Percentiles rank a stretch among this genome's conserved stretches.
Evolutionary conservation across 2,329 filamentous ascomycete species (phyloP).

Genomic region (Allantophomopsis lycopodina): DNA sequence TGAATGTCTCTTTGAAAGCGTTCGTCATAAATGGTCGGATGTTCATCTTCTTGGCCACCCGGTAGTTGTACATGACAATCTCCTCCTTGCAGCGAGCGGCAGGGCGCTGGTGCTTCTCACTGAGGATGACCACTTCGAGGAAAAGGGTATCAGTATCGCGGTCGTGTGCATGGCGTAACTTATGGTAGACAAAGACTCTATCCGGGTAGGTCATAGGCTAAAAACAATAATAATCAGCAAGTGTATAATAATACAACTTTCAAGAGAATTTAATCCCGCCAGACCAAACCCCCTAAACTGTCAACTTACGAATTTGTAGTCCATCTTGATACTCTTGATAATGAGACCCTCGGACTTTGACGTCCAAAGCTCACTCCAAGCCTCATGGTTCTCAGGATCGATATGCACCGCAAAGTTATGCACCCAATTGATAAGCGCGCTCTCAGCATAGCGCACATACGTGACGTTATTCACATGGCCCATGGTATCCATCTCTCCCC

Average conservation of each 20-base stretch:
- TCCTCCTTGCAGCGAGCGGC: constrained; percentile 69
- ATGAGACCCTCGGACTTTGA: constrained; percentile 60
- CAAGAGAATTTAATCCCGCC: background rate
- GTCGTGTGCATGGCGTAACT: constrained; percentile 40
- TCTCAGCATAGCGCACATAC: constrained; percentile 76
- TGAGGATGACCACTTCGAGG: constrained; percentile 53
- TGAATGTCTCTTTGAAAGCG: constrained; percentile 43
- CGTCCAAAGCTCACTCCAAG: constrained; percentile 59
- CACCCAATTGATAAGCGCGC: constrained; percentile 66
- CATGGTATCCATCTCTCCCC: constrained; percentile 72
- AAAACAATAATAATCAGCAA: background rate
- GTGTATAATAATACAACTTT: too few relatives aligned
- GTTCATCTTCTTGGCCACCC: constrained; percentile 35
- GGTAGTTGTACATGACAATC: constrained; percentile 67
- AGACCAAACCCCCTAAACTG: too few relatives aligned
- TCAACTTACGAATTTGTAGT: constrained; percentile 78
- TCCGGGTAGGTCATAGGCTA: constrained; percentile 79
- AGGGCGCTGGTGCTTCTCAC: constrained; percentile 57
- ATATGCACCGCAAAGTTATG: constrained; percentile 51
- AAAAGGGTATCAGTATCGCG: constrained; percentile 36
- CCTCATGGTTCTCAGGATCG: constrained; percentile 42
- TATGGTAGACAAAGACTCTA: constrained; percentile 72
- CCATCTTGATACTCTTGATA: constrained; percentile 62
- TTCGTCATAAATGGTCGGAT: constrained; percentile 47
- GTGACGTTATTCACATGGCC: constrained; percentile 79